A percentile compares a stretch with the other conserved stretches of the same genome.
These are phyloP conservation scores for Ophiostoma ulmi DNA, from an alignment of 2,329 filamentous ascomycete species.

Conservation along the genomic window DNA sequence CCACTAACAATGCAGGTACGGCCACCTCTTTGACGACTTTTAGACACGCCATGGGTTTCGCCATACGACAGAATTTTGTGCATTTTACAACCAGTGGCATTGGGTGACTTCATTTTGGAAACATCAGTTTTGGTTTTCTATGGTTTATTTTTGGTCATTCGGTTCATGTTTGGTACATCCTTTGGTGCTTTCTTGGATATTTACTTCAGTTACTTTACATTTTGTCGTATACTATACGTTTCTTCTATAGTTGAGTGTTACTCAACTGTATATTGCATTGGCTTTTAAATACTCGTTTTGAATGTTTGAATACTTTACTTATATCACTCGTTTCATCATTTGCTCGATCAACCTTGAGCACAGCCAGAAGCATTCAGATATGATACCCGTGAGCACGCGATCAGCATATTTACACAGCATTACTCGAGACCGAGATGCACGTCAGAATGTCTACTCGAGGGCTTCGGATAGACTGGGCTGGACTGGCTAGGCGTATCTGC, in stretches of 20 bases:
- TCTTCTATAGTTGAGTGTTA: neutral
- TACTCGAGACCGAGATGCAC: neutral
- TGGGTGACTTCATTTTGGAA: neutral
- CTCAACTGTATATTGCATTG: neutral
- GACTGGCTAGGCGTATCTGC: neutral
- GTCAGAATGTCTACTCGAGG: neutral
- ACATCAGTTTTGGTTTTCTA: neutral
- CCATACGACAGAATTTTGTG: neutral
- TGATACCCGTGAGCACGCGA: neutral
- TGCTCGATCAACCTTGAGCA: neutral
- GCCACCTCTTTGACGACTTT: neutral
- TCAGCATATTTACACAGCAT: neutral
- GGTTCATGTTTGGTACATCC: neutral
- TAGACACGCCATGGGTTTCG: neutral
- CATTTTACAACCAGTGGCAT: slow-evolving; percentile 1
- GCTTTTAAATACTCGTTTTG: neutral
- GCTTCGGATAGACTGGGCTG: neutral
- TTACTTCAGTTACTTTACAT: neutral
- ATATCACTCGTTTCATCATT: neutral
- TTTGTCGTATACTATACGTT: neutral
- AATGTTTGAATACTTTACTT: neutral
- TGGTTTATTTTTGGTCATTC: neutral
- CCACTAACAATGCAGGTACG: neutral
- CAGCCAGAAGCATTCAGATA: neutral
- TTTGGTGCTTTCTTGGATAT: neutral